A percentile compares a stretch with the other conserved stretches of the same genome.
phyloP scores from a whole-genome alignment of 495 filamentous ascomycete species.

The Neurospora sp. region DNA sequence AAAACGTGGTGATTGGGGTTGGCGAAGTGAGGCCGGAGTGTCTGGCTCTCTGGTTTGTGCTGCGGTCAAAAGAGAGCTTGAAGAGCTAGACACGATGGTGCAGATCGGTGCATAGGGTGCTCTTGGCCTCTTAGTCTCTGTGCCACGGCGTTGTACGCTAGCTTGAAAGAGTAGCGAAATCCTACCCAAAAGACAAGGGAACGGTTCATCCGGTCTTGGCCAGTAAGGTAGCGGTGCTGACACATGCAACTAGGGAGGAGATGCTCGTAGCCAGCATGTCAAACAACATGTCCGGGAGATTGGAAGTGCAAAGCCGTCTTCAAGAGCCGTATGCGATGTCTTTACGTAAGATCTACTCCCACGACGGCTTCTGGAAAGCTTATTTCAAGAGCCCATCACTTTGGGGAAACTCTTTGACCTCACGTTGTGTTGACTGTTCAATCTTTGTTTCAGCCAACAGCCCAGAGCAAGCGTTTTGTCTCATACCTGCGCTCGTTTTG shows the following conservation, averaged over 20 bases:
- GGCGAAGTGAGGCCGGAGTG: neutral
- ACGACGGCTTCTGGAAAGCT: neutral
- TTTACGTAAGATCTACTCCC: neutral
- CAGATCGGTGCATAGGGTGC: slow-evolving; percentile 18
- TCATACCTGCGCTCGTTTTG: neutral
- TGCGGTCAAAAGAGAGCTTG: slow-evolving; percentile 22
- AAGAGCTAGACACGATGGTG: slow-evolving; percentile 4
- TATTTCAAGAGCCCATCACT: neutral
- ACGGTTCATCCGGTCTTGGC: neutral
- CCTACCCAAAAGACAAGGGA: neutral
- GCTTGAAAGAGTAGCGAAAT: neutral
- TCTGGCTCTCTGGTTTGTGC: neutral
- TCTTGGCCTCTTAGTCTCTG: neutral
- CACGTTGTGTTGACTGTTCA: neutral
- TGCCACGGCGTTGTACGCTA: neutral
- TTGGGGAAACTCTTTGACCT: neutral
- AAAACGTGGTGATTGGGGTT: neutral
- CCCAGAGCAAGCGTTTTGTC: neutral
- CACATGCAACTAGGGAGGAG: neutral
- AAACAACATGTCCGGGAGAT: neutral
- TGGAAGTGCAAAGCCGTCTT: neutral
- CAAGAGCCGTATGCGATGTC: neutral
- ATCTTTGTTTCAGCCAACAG: neutral
- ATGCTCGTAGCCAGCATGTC: neutral
- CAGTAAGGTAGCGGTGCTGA: neutral